Percentiles rank a stretch among this genome's conserved stretches.
These are phyloP conservation scores for Diaporthe longicolla DNA, from an alignment of 2,329 filamentous ascomycete species.

Conservation along the genomic window DNA sequence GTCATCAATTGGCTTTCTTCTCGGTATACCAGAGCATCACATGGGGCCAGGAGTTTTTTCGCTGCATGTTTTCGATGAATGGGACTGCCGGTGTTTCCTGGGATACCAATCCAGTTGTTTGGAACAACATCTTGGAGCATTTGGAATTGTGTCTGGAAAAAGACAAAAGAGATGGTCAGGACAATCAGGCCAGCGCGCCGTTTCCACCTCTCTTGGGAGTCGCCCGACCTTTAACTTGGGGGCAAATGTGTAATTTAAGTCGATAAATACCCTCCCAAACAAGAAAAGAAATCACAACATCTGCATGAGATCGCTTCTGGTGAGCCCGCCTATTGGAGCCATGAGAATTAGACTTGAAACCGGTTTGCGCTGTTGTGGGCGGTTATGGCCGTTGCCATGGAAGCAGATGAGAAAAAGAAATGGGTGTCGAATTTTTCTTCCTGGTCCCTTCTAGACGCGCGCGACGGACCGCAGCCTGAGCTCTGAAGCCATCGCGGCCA, in stretches of 20 bases:
- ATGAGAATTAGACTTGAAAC: conserved; percentile 19
- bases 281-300: conserved; percentile 27
- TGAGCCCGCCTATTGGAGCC: conserved; percentile 30
- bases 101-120: conserved; percentile 36
- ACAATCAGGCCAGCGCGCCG: conserved; percentile 32
- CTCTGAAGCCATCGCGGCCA: conserved; percentile 40
- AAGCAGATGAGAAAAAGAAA: conserved; percentile 11
- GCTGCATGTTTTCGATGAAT: conserved; percentile 14
- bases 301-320: neutral
- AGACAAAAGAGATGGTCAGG: conserved; percentile 18
- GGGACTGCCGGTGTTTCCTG: conserved; percentile 14
- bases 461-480: conserved; percentile 35
- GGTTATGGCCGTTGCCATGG: conserved; percentile 24
- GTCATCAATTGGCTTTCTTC: conserved; percentile 32
- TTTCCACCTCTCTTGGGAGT: conserved; percentile 30
- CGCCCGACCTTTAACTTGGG: conserved; percentile 29
- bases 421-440: conserved; percentile 1
- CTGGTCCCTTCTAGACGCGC: conserved; percentile 35
- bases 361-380: neutral
- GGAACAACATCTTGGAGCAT: conserved; percentile 22
- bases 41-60: conserved; percentile 38
- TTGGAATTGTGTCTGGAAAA: conserved; percentile 16
- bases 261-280: conserved; percentile 32
- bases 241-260: conserved; percentile 35
- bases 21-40: conserved; percentile 43